Conservation (phyloP, 495 filamentous ascomycete species). For the Penicilliopsis zonata region DNA sequence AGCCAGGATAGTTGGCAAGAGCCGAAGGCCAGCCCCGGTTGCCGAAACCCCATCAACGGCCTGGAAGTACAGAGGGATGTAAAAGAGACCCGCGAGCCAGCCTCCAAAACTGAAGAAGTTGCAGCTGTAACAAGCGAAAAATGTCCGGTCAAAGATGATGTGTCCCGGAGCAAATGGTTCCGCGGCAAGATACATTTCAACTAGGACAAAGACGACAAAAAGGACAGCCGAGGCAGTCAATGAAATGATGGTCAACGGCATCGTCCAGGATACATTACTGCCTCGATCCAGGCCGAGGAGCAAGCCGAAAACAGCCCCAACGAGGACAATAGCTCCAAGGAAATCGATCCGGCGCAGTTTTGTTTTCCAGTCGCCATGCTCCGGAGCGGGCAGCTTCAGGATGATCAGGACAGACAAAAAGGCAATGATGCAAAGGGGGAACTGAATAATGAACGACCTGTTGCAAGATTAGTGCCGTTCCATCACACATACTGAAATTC, state of each 20-base stretch:
- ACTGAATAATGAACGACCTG: slow-evolving; percentile 63
- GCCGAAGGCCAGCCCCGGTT: slow-evolving; percentile 48
- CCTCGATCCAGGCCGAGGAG: slow-evolving; percentile 70
- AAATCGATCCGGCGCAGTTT: slow-evolving; percentile 74
- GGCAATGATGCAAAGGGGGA: slow-evolving; percentile 57
- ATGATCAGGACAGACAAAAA: slow-evolving; percentile 49
- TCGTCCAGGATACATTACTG: slow-evolving; percentile 58
- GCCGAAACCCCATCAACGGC: slow-evolving; percentile 57
- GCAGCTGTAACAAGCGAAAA: slow-evolving; percentile 57
- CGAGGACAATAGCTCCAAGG: slow-evolving; percentile 55
- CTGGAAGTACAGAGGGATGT: slow-evolving; percentile 71
- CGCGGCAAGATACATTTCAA: slow-evolving; percentile 59
- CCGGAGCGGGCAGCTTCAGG: slow-evolving; percentile 47
- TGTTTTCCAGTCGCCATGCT: slow-evolving; percentile 43
- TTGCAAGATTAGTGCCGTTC: slow-evolving; percentile 5
- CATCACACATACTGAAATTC: no score
- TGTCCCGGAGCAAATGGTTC: slow-evolving; percentile 73
- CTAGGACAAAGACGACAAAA: slow-evolving; percentile 54
- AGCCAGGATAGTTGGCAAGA: slow-evolving; percentile 54
- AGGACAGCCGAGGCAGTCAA: slow-evolving; percentile 45
- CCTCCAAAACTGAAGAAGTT: slow-evolving; percentile 68
- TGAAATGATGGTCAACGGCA: slow-evolving; percentile 45
- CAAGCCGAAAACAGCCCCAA: slow-evolving; percentile 60
- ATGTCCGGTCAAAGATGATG: slow-evolving; percentile 60
- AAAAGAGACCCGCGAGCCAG: slow-evolving; percentile 57